Base-by-base conservation (phyloP, 1,139 yeast genomes). In the Nadsonia starkeyi-henricii region DNA sequence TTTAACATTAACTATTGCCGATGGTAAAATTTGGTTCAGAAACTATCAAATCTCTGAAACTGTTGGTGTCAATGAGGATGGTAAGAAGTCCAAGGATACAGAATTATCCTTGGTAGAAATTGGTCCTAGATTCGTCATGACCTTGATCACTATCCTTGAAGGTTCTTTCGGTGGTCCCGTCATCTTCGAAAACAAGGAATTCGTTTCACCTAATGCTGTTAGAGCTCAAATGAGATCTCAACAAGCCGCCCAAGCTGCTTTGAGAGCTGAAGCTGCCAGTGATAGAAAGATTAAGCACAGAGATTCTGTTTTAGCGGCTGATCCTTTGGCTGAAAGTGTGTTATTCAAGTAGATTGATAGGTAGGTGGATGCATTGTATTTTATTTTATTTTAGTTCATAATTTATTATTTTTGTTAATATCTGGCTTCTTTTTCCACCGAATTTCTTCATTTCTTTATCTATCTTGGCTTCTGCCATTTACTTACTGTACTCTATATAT, bases 161-260 rank as follows among this genome's bases (percentile, higher is more conserved):
- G 99, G 98, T 46, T 86, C 97, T 2, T 93, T 91, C 61, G 94
- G 96, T 50, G 98, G 99, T 20, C 96, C 98, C 54, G 88, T 91
- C 73, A 86, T 91, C 56, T 91, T 85, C 69, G 98, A 91, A 63
- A 91, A 91, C 72, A 89, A 85, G 72, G 94, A 91, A 67, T 91
- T 85, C 65, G 96, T 91, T 47, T 85, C 95, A 52, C 98, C 98
- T 55, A 91, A 91, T 72, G 79, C 85, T 56, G 94, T 84, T 48
- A 82, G 98, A 70, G 88, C 98, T 15, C 96, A 89, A 72, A 56
- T 75, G 57, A 84, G 79, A 65, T 85, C 81, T 58, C 77, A 83
- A 61, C 79, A 83, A 52, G 97, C 97, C 8, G 77, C 74, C 49
- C 81, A 80, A 59, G 96, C 96, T 46, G 75, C 74, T 59, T 66